Conservation (phyloP, 768 basidiomycete genomes). For the Tulasnella sp. region DNA sequence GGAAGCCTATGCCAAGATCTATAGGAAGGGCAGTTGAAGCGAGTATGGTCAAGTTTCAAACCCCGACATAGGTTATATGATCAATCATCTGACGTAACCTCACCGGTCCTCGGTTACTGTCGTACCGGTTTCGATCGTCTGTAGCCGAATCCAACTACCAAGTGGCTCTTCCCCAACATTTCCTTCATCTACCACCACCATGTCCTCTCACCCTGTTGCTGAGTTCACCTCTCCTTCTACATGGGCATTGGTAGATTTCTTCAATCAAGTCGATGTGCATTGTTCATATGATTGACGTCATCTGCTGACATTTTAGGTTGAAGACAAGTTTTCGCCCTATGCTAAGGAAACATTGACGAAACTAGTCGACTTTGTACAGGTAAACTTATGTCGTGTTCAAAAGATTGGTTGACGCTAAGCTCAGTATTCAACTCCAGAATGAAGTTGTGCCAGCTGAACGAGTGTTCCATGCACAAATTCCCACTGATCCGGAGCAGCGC, state of each 20-base stretch:
- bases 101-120: too few species aligned
- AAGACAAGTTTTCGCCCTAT: constrained; percentile 84
- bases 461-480: constrained; percentile 70
- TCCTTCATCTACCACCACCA: too few species aligned
- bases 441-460: constrained; percentile 73
- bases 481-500: constrained; percentile 53
- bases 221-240: constrained; percentile 71
- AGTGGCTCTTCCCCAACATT: too few species aligned
- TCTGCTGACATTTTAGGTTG: constrained; percentile 47
- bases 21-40: too few species aligned
- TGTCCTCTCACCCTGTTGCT: constrained; percentile 46
- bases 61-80: too few species aligned
- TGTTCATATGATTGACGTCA: constrained; percentile 11
- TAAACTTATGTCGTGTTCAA: constrained; percentile 26
- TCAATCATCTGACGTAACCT: too few species aligned
- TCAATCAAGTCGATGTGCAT: not conserved
- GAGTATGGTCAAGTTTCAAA: too few species aligned
- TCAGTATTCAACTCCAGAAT: constrained; percentile 37
- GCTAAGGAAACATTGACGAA: constrained; percentile 78
- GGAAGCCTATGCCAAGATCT: too few species aligned
- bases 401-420: too few species aligned
- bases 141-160: too few species aligned
- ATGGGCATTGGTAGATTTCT: constrained; percentile 62
- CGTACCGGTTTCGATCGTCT: too few species aligned
- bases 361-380: constrained; percentile 75